phyloP scores from a whole-genome alignment of 2,329 filamentous ascomycete species.

The Bretziella fagacearum region DNA sequence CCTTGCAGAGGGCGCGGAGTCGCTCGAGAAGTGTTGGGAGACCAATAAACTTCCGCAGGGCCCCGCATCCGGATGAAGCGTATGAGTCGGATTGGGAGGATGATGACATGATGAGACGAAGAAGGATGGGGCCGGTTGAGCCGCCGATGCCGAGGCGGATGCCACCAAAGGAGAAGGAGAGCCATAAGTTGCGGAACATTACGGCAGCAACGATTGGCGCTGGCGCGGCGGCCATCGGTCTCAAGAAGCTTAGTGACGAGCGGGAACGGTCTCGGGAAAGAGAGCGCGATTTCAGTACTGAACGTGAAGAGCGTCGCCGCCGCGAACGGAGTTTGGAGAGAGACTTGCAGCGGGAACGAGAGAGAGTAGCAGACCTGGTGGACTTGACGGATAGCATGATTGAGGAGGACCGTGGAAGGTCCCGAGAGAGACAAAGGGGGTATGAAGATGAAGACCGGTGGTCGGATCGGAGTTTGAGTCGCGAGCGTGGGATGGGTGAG shows the following conservation, averaged over 20 bases:
- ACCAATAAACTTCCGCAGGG: not conserved
- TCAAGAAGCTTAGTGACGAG: conserved; percentile 36
- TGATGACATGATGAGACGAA: not conserved
- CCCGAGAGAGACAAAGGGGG: not conserved
- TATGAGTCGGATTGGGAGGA: not conserved
- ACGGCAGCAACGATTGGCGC: conserved; percentile 37
- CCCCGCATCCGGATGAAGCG: not conserved
- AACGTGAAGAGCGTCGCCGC: conserved; percentile 12
- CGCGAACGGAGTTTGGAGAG: conserved; percentile 7
- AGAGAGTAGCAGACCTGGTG: not conserved
- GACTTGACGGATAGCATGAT: not conserved
- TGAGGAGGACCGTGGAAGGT: not conserved
- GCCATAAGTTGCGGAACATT: conserved; percentile 37
- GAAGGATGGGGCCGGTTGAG: not conserved
- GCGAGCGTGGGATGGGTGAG: not conserved
- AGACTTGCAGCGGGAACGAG: not conserved
- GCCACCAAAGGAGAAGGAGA: conserved; percentile 24
- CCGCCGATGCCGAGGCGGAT: conserved; percentile 1
- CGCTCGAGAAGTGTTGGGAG: not conserved
- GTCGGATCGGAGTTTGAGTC: conserved; percentile 6
- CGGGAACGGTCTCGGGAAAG: conserved; percentile 22
- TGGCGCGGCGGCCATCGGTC: conserved; percentile 43
- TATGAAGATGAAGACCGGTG: not conserved
- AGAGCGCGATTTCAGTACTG: not conserved
- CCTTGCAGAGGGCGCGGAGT: not conserved